Evolutionary conservation across 805 yeast genomes (phyloP), one percentile per base, ranked within the genome.

Genomic region (Candida parachauliodes): DNA sequence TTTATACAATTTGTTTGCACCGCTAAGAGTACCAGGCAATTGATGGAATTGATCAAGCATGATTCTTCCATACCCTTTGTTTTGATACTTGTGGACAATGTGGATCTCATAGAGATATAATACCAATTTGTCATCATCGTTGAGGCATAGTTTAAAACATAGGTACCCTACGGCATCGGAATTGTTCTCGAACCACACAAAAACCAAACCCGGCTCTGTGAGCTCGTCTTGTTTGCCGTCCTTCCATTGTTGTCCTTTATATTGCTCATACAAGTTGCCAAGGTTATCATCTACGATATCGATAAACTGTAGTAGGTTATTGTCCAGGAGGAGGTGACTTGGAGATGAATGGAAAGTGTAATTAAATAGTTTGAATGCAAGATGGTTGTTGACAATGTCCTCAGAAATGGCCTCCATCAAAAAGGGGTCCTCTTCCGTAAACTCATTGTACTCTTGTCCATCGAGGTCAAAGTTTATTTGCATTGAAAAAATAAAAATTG

Each of bases 61-160:
- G 8, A 12, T 12, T 0, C 65, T 32, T 0, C 84, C 85, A 0
- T 70, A 19, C 7, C 55, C 47, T 2, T 32, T 25, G 1, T 57
- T 55, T 33, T 76, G 74, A 39, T 44, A 61, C 8, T 33, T 11
- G 1, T 62, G 59, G 2, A 40, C 21, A 0, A 79, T 53, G 38
- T 79, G 85, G 25, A 79, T 72, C 49, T 79, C 85, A 45, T 76
- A 79, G 8, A 79, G 57, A 45, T 78, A 79, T 7, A 79, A 39
- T 11, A 69, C 70, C 34, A 40, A 19, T 8, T 61, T 52, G 4
- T 47, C 44, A 8, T 54, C 67, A 20, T 60, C 57, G 34, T 74
- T 77, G 7, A 44, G 23, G 0, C 74, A 68, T n/a, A 72, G 37
- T 44, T 66, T 65, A 37, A 75, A 50, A 1, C 81, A 74, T 9